Base-by-base conservation (phyloP, 2,329 filamentous ascomycete genomes). In the Colletotrichum sp. region DNA sequence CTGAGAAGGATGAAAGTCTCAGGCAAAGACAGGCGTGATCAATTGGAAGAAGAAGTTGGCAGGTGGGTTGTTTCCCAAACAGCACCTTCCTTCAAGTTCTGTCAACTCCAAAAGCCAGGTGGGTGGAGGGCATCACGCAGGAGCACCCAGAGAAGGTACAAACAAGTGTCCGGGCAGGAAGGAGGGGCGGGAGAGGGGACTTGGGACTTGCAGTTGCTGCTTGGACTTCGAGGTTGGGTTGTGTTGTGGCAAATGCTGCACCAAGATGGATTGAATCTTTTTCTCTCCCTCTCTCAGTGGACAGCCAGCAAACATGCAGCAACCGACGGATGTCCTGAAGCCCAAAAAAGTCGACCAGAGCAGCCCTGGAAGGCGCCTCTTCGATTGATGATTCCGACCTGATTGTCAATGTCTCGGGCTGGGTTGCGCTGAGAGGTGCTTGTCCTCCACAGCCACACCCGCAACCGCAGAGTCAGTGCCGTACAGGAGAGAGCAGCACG, bases 121-220 rank as follows among this genome's bases (percentile, higher is more conserved):
- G 18, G 4, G 62, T 66, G 18, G 68, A 71, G 68, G 69, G 71
- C 68, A 73, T 71, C 71, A 66, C 68, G n/a, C 43, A 71, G 61
- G 61, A 73, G 57, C 63, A 61, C 51, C 16, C 34, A 31, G 33
- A 61, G 70, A 72, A 66, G 61, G 61, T 43, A 54, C 66, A 27
- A 27, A 4, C 24, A 27, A 27, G 24, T 3, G 24, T 4, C 7
- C 43, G n/a, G 43, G 43, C 43, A 29, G 29, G 18, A 54, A 8
- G 38, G 55, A 67, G 38, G 55, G 65, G 36, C 31, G 34, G 59
- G 58, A 51, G 9, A 24, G 27, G 58, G 43, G 58, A 36, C 29
- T 59, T 27, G 70, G 33, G 47, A 58, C 38, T 51, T 70, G 27
- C 64, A 16, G 29, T 34, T 59, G 29, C 57, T 34, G 57, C 29